A percentile compares a stretch with the other conserved stretches of the same genome.
Evolutionary conservation across 805 yeast species (phyloP).

Genomic region (Candida mattraensis): DNA sequence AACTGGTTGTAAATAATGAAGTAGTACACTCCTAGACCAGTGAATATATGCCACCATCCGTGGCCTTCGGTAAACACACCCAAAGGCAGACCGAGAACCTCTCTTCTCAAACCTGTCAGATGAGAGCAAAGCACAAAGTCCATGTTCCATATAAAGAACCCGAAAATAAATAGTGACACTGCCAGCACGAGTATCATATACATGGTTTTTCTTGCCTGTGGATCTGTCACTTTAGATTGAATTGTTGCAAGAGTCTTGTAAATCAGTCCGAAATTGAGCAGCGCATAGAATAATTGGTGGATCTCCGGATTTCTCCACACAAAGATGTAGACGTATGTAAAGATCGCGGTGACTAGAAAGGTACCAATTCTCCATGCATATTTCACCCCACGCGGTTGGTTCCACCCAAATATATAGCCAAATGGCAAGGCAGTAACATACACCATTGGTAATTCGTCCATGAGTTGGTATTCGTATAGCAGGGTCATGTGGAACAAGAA

Average conservation of each 20-base stretch:
- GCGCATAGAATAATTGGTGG: constrained; percentile 84
- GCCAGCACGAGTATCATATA: constrained; percentile 31
- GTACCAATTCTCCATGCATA: constrained; percentile 30
- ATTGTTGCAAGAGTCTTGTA: constrained; percentile 44
- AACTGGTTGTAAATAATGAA: constrained; percentile 80
- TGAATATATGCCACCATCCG: constrained; percentile 95
- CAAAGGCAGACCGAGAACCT: constrained; percentile 69
- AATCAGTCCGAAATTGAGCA: constrained; percentile 73
- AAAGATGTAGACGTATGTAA: constrained; percentile 70
- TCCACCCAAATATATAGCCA: constrained; percentile 36
- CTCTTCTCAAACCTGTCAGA: constrained; percentile 59
- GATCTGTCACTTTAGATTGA: constrained; percentile 23
- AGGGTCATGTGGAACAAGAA: constrained; percentile 98
- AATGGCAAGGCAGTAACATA: constrained; percentile 96
- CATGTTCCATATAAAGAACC: constrained; percentile 84
- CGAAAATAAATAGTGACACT: constrained; percentile 54
- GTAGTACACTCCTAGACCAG: constrained; percentile 85
- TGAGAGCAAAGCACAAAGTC: constrained; percentile 76
- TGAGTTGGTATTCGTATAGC: constrained; percentile 80
- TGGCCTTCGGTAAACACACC: constrained; percentile 89
- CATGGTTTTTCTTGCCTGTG: constrained; percentile 19
- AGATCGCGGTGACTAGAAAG: constrained; percentile 35
- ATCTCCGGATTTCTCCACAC: constrained; percentile 77
- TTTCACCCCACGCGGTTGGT: constrained; percentile 20
- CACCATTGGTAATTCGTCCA: constrained; percentile 97